phyloP scores from a whole-genome alignment of 2,329 filamentous ascomycete species.

The Hypoxylon sp. region DNA sequence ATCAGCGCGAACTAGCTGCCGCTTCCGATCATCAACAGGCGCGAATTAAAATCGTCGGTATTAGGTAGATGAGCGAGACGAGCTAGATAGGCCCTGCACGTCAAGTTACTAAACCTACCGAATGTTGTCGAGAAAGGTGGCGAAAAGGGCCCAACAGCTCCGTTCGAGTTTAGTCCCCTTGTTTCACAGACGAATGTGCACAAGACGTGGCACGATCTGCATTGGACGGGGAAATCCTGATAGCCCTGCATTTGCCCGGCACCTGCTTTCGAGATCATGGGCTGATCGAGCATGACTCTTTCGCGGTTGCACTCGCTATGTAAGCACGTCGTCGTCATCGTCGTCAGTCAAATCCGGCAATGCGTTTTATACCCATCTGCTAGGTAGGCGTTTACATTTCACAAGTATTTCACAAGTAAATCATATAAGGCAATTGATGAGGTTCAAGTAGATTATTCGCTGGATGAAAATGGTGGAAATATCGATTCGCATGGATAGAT shows the following conservation, averaged over 20 bases:
- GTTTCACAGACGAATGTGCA: constrained; percentile 24
- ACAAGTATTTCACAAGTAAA: no score
- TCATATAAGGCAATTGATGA: not conserved
- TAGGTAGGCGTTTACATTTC: constrained; percentile 7
- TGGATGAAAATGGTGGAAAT: constrained; percentile 21
- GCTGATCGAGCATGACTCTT: constrained; percentile 17
- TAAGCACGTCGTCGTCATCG: not conserved
- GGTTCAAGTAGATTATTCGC: constrained; percentile 23
- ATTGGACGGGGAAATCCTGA: constrained; percentile 33
- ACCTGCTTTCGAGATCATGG: constrained; percentile 21
- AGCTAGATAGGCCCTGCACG: not conserved
- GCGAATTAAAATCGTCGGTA: constrained; percentile 6
- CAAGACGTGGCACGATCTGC: constrained; percentile 41
- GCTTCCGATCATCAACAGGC: not conserved
- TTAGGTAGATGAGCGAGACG: constrained; percentile 3
- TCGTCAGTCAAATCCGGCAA: not conserved
- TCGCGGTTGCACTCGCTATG: not conserved
- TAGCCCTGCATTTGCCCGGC: constrained; percentile 23
- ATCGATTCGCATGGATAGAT: constrained; percentile 30
- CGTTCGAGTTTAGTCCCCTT: not conserved
- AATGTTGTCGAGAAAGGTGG: constrained; percentile 10
- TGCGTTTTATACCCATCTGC: not conserved
- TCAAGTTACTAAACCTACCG: not conserved
- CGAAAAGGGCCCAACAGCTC: constrained; percentile 9
- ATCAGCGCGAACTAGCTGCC: constrained; percentile 28